These are phyloP conservation scores for Dichotomocladium elegans DNA, from an alignment of 371 early-diverging fungal genomes.

Conservation along the genomic window DNA sequence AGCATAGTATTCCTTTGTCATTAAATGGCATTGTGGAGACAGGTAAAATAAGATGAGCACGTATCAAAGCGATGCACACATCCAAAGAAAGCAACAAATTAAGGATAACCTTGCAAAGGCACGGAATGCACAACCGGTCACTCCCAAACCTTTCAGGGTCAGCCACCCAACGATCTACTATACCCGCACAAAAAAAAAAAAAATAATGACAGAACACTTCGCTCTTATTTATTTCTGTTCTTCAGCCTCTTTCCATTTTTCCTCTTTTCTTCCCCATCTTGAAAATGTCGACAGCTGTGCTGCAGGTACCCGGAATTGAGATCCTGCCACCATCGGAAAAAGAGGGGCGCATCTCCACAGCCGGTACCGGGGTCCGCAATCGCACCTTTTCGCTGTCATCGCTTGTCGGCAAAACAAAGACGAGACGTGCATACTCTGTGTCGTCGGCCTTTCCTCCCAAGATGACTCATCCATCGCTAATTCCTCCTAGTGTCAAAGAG, in stretches of 20 bases:
- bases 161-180: too few species aligned
- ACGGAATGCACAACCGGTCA: too few species aligned
- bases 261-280: neutral
- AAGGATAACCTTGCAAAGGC: too few species aligned
- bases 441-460: slow-evolving; percentile 42
- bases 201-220: too few species aligned
- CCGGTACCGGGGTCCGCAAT: slow-evolving; percentile 16
- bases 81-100: too few species aligned
- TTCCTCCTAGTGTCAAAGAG: too few species aligned
- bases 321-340: slow-evolving; percentile 7
- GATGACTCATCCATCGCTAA: slow-evolving; percentile 18
- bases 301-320: slow-evolving; percentile 11
- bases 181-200: too few species aligned
- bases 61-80: too few species aligned
- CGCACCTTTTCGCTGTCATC: slow-evolving; percentile 36
- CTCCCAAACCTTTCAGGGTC: too few species aligned
- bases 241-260: neutral
- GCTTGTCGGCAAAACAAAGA: slow-evolving; percentile 33
- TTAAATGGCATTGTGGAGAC: too few species aligned
- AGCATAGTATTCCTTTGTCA: too few species aligned
- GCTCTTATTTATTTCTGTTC: neutral
- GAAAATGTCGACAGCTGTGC: neutral
- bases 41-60: too few species aligned
- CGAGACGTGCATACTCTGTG: slow-evolving; percentile 48
- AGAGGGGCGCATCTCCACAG: neutral